Evolutionary conservation across 495 filamentous ascomycete species (phyloP).

Genomic region (Chlorociboria aeruginascens): DNA sequence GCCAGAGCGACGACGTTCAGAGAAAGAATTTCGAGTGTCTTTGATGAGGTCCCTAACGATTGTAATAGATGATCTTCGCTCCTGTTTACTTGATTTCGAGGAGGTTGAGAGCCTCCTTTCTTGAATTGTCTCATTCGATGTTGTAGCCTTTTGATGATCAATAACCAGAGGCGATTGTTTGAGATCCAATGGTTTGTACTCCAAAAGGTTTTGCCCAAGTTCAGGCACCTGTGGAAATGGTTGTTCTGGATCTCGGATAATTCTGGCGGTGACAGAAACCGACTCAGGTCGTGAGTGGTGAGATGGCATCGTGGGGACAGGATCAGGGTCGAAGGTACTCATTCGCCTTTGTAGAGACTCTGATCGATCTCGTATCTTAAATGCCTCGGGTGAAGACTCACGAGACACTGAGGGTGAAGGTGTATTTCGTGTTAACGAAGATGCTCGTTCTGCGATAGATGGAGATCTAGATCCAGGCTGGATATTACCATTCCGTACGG

Average conservation of each 20-base stretch:
- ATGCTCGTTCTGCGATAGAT: slow-evolving; percentile 32
- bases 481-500: slow-evolving; percentile 33
- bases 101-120: slow-evolving; percentile 14
- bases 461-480: slow-evolving; percentile 31
- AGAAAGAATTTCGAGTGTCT: slow-evolving; percentile 31
- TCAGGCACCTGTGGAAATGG: slow-evolving; percentile 35
- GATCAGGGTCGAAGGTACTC: slow-evolving; percentile 7
- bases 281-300: slow-evolving; percentile 45
- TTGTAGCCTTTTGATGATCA: slow-evolving; percentile 45
- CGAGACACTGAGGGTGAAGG: slow-evolving; percentile 29
- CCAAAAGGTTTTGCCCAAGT: slow-evolving; percentile 18
- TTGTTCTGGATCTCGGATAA: slow-evolving; percentile 47
- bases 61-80: slow-evolving; percentile 35
- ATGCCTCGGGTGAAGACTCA: slow-evolving; percentile 31
- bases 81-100: slow-evolving; percentile 10
- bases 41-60: slow-evolving; percentile 42
- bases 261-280: slow-evolving; percentile 70
- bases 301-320: not conserved
- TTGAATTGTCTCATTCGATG: slow-evolving; percentile 12
- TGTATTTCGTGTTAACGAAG: slow-evolving; percentile 23
- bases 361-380: slow-evolving; percentile 12
- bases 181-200: slow-evolving; percentile 41
- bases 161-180: slow-evolving; percentile 63
- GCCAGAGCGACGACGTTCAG: slow-evolving; percentile 29
- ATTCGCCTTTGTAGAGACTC: slow-evolving; percentile 14